Evolutionary conservation across 345 rosid species (phyloP), one percentile per base, ranked within the genome.

Genomic region (Populus deltoides): DNA sequence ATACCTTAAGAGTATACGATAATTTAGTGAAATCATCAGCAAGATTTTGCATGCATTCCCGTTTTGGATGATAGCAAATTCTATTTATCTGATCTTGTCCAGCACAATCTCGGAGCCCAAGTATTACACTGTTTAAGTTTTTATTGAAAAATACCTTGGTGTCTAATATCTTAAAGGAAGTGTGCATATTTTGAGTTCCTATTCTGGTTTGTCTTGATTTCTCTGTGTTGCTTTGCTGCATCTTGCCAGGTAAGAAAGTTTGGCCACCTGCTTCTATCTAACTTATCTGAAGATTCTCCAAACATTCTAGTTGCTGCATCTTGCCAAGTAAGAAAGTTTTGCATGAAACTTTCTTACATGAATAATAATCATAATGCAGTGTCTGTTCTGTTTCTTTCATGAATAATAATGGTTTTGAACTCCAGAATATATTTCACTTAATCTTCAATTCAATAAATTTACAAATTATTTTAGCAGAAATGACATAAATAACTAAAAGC

Each of bases 1-100:
- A 39, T 39, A 39, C 43, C 43, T 39, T 39, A 39, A 39, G 43
- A 39, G 43, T 39, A 39, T 39, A 39, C 0, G 1, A 11, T 39
- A 39, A 39, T 39, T 39, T 39, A 39, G 43, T 39, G 43, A 39
- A 39, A 39, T 39, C 43, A 39, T 39, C 43, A 7, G 43, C 8
- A 39, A 39, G 43, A 39, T 39, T 11, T 39, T 39, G 43, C 43
- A 39, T 39, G 43, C 43, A 39, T 39, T 39, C 43, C 43, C 11
- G 1, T 39, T 8, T 39, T 39, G 43, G 43, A 39, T 39, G 43
- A 39, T 39, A 39, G 43, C 8, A 39, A 39, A 39, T 39, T 39
- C 43, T 39, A 92, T 85, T 86, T 96, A 68, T 92, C 94, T 80
- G 90, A 90, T 84, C 90, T 89, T 80, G 94, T 96, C 72, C 90